Conservation (phyloP, 768 basidiomycete species). For the Amanita exitialis region DNA sequence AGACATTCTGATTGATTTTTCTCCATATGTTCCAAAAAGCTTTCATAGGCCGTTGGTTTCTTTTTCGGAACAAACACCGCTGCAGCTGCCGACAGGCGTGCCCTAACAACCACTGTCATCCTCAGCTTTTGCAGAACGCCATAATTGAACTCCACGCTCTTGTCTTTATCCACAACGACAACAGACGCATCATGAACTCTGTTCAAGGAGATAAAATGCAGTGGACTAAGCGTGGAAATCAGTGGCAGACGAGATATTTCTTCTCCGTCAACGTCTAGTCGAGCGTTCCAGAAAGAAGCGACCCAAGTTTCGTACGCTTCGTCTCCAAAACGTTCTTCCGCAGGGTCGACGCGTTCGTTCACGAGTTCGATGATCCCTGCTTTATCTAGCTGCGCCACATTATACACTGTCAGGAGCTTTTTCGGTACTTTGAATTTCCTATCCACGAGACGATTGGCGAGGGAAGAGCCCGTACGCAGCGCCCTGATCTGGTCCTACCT, state of each 20-base stretch:
- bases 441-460: constrained; percentile 16
- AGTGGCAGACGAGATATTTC: neutral
- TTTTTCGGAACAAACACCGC: constrained; percentile 9
- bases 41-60: constrained; percentile 9
- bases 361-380: constrained; percentile 11
- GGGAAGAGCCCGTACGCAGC: constrained; percentile 14
- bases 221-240: neutral
- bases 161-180: constrained; percentile 14
- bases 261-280: neutral
- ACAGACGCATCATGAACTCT: constrained; percentile 16
- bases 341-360: constrained; percentile 7
- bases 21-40: constrained; percentile 13
- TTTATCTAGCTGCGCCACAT: constrained; percentile 14
- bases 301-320: neutral
- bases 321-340: neutral
- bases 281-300: neutral
- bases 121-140: constrained; percentile 13
- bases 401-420: constrained; percentile 13
- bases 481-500: constrained; percentile 15
- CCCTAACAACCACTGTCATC: constrained; percentile 14
- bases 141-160: constrained; percentile 9
- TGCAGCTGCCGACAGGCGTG: constrained; percentile 13
- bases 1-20: constrained; percentile 3
- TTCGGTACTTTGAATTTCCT: constrained; percentile 13
- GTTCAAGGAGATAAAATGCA: constrained; percentile 14